Evolutionary conservation across 2,329 filamentous ascomycete genomes (phyloP).

Genomic region (Alternaria ventricosa): DNA sequence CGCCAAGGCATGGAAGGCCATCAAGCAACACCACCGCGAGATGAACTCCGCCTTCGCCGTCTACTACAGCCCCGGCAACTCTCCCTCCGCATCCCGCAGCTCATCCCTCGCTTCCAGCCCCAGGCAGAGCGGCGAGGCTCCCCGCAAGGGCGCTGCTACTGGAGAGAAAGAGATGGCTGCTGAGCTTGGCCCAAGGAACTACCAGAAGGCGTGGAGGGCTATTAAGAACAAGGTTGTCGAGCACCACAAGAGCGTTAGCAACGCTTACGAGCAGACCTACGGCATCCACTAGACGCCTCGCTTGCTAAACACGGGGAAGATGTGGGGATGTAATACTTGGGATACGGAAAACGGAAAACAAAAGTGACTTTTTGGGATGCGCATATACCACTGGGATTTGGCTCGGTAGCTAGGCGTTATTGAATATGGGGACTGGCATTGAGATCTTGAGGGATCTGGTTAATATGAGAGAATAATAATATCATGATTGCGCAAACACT

Average conservation of each 20-base stretch:
- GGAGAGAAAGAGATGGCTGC: constrained; percentile 8
- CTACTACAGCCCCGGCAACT: constrained; percentile 31
- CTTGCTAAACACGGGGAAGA: background rate
- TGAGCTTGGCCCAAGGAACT: constrained; percentile 22
- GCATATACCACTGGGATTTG: constrained; percentile 9
- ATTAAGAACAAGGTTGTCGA: constrained; percentile 39
- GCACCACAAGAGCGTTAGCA: constrained; percentile 38
- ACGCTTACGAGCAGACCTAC: constrained; percentile 27
- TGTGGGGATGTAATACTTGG: background rate
- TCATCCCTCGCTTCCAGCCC: constrained; percentile 15
- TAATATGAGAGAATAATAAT: background rate
- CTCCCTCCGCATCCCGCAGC: constrained; percentile 17
- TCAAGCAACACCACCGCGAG: constrained; percentile 41
- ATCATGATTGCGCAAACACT: background rate
- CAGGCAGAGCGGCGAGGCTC: constrained; percentile 22
- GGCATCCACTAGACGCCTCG: constrained; percentile 2
- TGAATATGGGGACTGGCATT: background rate
- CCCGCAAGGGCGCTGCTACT: background rate
- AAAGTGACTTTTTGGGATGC: constrained; percentile 11
- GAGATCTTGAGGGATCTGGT: background rate
- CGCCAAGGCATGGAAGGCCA: constrained; percentile 34
- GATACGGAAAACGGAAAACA: background rate
- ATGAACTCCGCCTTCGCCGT: constrained; percentile 38
- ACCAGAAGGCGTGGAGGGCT: constrained; percentile 32
- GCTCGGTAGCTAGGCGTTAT: background rate